Base-by-base conservation (phyloP, 2,329 filamentous ascomycete species). In the Fusarium sp. region DNA sequence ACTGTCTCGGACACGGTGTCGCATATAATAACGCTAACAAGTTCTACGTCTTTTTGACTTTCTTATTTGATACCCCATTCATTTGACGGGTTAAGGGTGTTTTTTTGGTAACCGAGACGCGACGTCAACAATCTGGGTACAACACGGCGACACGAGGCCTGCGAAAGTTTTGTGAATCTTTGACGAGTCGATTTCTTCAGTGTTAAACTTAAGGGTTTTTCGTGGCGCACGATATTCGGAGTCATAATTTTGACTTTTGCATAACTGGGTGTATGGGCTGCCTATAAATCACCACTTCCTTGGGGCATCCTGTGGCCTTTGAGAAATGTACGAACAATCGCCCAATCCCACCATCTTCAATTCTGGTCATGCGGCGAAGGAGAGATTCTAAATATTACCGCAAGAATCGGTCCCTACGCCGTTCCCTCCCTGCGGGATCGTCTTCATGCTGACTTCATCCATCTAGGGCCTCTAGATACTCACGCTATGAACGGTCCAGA, bases 391-490 rank as follows among this genome's bases (percentile, higher is more conserved):
- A 28, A 38, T 14, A 41, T 18, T 30, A 41, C 39, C 35, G 28
- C 36, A 14, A 15, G 26, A 45, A 16, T 35, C 30, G 39, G 24
- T 42, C 39, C 35, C 47, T 22, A 53, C 24, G 36, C 38, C 57
- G 45, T 42, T 58, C 61, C 41, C 28, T 35, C 14, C 22, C n/a
- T 50, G 39, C 39, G 16, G 30, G 38, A 55, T 24, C 38, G 30
- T 39, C 42, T 33, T 42, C 58, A 51, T 71, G 42, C 68, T 73
- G 45, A 73, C 69, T 62, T 36, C 41, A 22, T 65, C 24, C 82
- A 76, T 87, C 84, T 70, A 85, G 88, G 84, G 89, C 90, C 79
- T 82, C 88, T 75, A 87, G 90, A 78, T 91, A 91, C 79, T 85
- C 87, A 79, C 88, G 76, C 57, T 78, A 90, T 79, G 88, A 86